Conservation (phyloP, 352 stramenopile species). For the Saprolegnia diclina region DNA sequence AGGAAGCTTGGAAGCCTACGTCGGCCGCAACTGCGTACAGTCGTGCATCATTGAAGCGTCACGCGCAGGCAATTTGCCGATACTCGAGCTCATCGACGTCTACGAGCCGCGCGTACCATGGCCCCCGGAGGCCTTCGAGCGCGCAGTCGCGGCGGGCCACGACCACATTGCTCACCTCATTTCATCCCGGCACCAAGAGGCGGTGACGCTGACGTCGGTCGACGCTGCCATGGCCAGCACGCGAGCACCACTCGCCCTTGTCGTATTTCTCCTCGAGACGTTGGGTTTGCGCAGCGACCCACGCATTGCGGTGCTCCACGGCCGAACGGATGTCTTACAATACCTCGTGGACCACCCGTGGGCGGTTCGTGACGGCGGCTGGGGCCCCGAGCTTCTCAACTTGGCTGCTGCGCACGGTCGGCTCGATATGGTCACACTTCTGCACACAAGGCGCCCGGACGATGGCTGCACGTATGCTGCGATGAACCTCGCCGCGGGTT, state of each 20-base stretch:
- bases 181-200: neutral
- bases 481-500: neutral
- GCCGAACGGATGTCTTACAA: neutral
- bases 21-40: neutral
- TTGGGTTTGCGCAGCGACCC: neutral
- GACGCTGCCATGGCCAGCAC: neutral
- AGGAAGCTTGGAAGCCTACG: neutral
- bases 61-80: neutral
- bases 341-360: neutral
- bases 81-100: neutral
- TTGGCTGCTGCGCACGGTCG: neutral
- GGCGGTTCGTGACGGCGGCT: neutral
- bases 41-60: neutral
- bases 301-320: neutral
- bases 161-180: neutral
- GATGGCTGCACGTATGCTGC: neutral
- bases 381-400: neutral
- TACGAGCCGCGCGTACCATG: neutral
- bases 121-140: neutral
- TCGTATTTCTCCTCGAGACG: neutral
- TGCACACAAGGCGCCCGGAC: neutral
- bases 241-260: neutral
- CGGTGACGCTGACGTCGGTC: neutral
- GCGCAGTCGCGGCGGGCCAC: neutral
- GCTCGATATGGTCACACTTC: neutral